A percentile compares a stretch with the other conserved stretches of the same genome.
Conservation (phyloP, 2,329 filamentous ascomycete genomes). For the Dryadomyces quercus-mongolicae region DNA sequence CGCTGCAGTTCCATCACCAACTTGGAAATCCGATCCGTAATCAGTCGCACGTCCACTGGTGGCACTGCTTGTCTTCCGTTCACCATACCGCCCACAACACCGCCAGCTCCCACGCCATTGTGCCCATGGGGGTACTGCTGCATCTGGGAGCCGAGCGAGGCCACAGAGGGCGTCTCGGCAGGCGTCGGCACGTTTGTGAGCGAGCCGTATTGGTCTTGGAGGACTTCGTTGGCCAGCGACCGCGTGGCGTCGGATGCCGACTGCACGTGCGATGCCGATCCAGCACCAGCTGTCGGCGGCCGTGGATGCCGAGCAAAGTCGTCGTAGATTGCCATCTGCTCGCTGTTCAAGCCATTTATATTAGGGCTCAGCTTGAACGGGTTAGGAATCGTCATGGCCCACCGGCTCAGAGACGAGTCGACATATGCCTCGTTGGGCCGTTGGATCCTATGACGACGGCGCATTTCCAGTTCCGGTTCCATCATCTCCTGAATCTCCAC, state of each 20-base stretch:
- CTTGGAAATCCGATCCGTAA: constrained; percentile 45
- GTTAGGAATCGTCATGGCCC: constrained; percentile 87
- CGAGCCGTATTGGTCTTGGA: constrained; percentile 48
- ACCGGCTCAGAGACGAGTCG: constrained; percentile 70
- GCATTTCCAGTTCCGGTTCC: constrained; percentile 63
- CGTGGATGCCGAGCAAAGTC: constrained; percentile 85
- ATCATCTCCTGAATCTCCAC: constrained; percentile 94
- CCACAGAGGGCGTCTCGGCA: constrained; percentile 45
- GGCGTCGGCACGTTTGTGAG: constrained; percentile 47
- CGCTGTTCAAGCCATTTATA: constrained; percentile 62
- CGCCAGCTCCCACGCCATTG: constrained; percentile 15
- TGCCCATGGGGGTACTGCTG: constrained; percentile 44
- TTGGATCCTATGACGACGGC: constrained; percentile 61
- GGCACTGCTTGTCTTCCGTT: constrained; percentile 38
- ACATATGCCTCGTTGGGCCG: constrained; percentile 77
- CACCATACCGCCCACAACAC: constrained; percentile 16
- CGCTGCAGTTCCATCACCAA: constrained; percentile 45
- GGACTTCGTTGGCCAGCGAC: constrained; percentile 49
- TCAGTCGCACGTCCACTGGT: constrained; percentile 35
- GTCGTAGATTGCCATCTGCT: constrained; percentile 93
- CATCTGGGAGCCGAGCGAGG: constrained; percentile 39
- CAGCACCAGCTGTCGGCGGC: neutral
- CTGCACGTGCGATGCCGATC: constrained; percentile 39
- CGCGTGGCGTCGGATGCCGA: constrained; percentile 49
- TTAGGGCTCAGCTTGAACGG: constrained; percentile 76